Evolutionary conservation across 352 stramenopile genomes (phyloP), one percentile per base, ranked within the genome.

Genomic region (Pythium periplocum): DNA sequence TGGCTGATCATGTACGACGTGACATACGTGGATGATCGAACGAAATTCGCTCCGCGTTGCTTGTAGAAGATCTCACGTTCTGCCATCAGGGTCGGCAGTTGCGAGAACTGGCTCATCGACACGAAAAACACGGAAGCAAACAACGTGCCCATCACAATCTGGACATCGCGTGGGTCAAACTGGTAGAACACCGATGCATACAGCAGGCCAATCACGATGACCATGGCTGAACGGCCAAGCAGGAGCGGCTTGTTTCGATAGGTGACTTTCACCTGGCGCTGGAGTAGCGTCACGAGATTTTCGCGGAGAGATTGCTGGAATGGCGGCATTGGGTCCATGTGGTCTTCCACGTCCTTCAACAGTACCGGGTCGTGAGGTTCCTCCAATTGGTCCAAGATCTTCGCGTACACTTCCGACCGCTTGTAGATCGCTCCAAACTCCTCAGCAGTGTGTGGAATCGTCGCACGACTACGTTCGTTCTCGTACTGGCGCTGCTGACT

Each of bases 61-160:
- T 86, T 88, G 68, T 88, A 87, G 64, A 82, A 90, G 32, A 76
- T 45, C 2, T 53, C 61, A 9, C 63, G 66, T 17, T 45, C 56
- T 10, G 75, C 60, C 59, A 90, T 83, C 45, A 92, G 66, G 9
- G 71, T 70, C 31, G 81, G 76, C 30, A 93, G 47, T 39, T 72
- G 65, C 11, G 76, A 46, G 58, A 87, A 80, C 17, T 72, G 65
- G 39, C 73, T 70, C 17, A 92, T 46, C 38, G 67, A 61, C 9
- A 83, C 57, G 54, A 83, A 90, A 40, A 94, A 66, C 41, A 87
- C 57, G 32, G 62, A 66, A 42, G 80, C 65, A 53, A 89, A 93
- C 4, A 90, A 48, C 26, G 86, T 68, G 40, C 84, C 76, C 49
- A 89, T 67, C 4, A 84, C 51, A 3, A 63, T 36, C 51, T 66